Conservation (phyloP, 169 alveolate species). For the Babesia bigemina region DNA sequence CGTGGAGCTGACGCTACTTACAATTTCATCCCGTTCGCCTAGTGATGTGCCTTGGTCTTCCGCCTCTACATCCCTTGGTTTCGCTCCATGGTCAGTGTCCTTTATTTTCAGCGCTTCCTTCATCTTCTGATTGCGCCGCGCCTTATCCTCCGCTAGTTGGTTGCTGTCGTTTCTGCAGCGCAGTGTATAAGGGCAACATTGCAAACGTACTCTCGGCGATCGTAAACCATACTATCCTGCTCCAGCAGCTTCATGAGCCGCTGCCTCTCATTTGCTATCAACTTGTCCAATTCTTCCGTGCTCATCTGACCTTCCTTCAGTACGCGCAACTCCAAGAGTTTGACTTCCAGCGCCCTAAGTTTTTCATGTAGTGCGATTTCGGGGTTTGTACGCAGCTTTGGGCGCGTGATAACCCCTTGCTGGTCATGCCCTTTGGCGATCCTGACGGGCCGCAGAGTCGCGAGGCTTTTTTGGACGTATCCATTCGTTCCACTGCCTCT, state of each 20-base stretch:
- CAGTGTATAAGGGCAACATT: neutral
- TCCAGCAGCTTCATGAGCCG: slow-evolving; percentile 34
- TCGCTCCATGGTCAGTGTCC: too few species aligned
- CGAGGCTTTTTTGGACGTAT: slow-evolving; percentile 77
- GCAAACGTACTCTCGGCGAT: slow-evolving; percentile 10
- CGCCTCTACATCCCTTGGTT: neutral
- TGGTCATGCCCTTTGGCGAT: slow-evolving; percentile 31
- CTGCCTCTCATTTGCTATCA: slow-evolving; percentile 37
- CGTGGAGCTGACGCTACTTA: neutral
- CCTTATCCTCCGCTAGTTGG: slow-evolving; percentile 22
- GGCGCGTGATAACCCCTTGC: slow-evolving; percentile 25
- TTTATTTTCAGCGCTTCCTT: slow-evolving; percentile 11
- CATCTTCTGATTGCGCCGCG: slow-evolving; percentile 20
- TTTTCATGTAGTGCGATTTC: slow-evolving; percentile 54
- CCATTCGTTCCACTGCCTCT: slow-evolving; percentile 84
- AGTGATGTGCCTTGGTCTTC: neutral
- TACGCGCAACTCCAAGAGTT: slow-evolving; percentile 44
- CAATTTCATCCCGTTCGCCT: neutral
- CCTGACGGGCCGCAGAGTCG: slow-evolving; percentile 51
- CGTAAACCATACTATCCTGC: neutral
- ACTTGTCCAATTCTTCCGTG: slow-evolving; percentile 44
- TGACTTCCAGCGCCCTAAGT: slow-evolving; percentile 47
- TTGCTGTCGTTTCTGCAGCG: slow-evolving; percentile 30
- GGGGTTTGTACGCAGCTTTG: slow-evolving; percentile 55
- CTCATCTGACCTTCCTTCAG: slow-evolving; percentile 36